phyloP scores from a whole-genome alignment of 805 yeast genomes.

The Kluyveromyces lactis region DNA sequence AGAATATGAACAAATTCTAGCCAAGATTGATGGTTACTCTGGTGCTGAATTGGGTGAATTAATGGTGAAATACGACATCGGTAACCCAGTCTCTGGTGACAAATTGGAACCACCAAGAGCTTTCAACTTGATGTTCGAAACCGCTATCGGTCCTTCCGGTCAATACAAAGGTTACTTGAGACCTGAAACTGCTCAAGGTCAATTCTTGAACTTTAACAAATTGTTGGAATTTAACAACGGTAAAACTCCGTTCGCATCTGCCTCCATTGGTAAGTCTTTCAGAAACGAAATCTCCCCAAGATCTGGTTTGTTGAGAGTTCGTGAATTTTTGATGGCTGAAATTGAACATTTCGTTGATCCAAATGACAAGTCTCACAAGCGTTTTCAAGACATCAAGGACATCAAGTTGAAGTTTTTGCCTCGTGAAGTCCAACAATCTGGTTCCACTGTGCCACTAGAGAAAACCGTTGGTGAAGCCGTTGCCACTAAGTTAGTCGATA shows the following conservation, averaged over 20 bases:
- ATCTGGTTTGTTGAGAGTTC: slow-evolving; percentile 93
- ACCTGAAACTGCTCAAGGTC: slow-evolving; percentile 99
- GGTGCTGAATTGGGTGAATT: slow-evolving; percentile 89
- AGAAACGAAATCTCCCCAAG: slow-evolving; percentile 98
- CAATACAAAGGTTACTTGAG: slow-evolving; percentile 89
- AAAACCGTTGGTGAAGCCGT: slow-evolving; percentile 89
- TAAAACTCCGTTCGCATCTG: slow-evolving; percentile 99
- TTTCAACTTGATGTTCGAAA: slow-evolving; percentile 97
- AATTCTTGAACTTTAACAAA: slow-evolving; percentile 90
- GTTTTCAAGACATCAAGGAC: slow-evolving; percentile 69
- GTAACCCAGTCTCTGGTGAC: slow-evolving; percentile 87
- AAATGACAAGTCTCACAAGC: slow-evolving; percentile 68
- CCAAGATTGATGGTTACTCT: slow-evolving; percentile 91
- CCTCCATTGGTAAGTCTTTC: slow-evolving; percentile 96
- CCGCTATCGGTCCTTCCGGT: slow-evolving; percentile 98
- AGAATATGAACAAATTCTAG: slow-evolving; percentile 81
- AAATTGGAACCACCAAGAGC: slow-evolving; percentile 83
- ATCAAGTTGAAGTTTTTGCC: slow-evolving; percentile 72
- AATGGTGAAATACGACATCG: slow-evolving; percentile 72
- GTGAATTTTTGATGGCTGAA: slow-evolving; percentile 99
- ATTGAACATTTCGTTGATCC: slow-evolving; percentile 99
- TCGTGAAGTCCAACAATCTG: slow-evolving; percentile 79
- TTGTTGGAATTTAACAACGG: slow-evolving; percentile 90
- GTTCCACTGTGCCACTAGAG: slow-evolving; percentile 59
- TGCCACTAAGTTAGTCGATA: slow-evolving; percentile 77